Evolutionary conservation across 495 filamentous ascomycete genomes (phyloP).

Genomic region (Hypoxylon intermedium): DNA sequence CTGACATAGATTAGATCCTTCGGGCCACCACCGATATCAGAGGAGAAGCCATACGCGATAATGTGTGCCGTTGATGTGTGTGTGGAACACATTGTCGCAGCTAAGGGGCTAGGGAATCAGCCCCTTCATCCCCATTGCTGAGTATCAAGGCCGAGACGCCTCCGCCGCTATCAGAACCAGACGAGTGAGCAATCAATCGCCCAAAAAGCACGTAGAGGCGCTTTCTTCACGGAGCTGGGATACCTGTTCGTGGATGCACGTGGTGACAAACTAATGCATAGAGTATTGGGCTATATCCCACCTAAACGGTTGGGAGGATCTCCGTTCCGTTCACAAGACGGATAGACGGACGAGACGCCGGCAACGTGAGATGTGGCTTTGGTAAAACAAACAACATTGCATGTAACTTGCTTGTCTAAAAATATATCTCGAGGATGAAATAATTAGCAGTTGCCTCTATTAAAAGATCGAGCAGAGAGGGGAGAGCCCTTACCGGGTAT

Average conservation of each 20-base stretch:
- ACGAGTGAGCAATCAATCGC: constrained; percentile 16
- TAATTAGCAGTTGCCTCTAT: not conserved
- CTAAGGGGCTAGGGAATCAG: constrained; percentile 16
- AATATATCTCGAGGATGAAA: not conserved
- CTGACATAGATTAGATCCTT: constrained; percentile 40
- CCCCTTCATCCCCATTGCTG: constrained; percentile 12
- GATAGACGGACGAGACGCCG: constrained; percentile 2
- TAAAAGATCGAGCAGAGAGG: not conserved
- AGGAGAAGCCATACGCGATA: constrained; percentile 20
- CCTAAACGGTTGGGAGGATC: constrained; percentile 4
- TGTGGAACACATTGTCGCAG: constrained; percentile 22
- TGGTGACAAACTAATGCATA: constrained; percentile 17
- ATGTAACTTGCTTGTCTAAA: too few species aligned
- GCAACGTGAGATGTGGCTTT: not conserved
- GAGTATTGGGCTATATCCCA: constrained; percentile 14
- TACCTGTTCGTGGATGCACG: constrained; percentile 20
- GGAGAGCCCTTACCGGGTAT: not conserved
- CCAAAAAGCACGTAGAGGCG: not conserved
- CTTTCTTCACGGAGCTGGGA: not conserved
- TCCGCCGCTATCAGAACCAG: constrained; percentile 8
- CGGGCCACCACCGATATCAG: constrained; percentile 22
- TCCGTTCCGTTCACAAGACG: constrained; percentile 15
- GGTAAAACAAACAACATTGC: too few species aligned
- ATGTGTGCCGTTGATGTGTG: constrained; percentile 21
- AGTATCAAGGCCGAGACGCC: constrained; percentile 10